These are phyloP conservation scores for Ampelocalamus luodianensis DNA, from an alignment of 176 grass and related monocot species.

Conservation along the genomic window DNA sequence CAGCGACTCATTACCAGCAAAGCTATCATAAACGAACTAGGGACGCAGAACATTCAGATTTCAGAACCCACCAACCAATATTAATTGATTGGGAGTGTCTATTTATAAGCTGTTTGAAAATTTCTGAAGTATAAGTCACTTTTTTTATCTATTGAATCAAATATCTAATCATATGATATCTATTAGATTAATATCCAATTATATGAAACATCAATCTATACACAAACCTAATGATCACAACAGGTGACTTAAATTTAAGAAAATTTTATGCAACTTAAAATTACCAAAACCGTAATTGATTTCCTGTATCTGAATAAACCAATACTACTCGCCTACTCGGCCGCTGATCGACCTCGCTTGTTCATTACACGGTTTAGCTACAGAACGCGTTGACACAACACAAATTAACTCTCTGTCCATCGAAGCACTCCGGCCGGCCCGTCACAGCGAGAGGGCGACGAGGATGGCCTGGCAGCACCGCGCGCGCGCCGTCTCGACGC, in stretches of 20 bases:
- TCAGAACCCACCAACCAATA: background rate
- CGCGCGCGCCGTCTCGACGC: slow-evolving; percentile 73
- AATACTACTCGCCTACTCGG: no score
- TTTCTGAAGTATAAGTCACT: no score
- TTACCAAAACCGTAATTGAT: no score
- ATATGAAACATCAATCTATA: no score
- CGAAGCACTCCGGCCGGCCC: background rate
- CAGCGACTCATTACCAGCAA: background rate
- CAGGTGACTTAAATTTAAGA: no score
- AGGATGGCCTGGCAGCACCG: slow-evolving; percentile 88
- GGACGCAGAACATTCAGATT: background rate
- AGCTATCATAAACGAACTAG: background rate
- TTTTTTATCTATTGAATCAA: no score
- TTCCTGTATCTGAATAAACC: background rate
- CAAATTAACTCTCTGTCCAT: background rate
- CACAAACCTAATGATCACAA: no score
- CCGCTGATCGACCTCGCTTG: background rate
- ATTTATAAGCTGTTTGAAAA: no score
- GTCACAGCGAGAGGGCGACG: slow-evolving; percentile 83
- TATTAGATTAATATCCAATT: no score
- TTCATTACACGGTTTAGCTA: background rate
- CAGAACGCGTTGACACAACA: background rate
- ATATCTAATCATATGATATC: no score
- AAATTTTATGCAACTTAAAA: no score
- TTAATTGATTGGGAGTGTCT: background rate